Percentiles rank a stretch among this genome's conserved stretches.
Conservation (phyloP, 257 asterid genomes). For the Nicotiana undulata region DNA sequence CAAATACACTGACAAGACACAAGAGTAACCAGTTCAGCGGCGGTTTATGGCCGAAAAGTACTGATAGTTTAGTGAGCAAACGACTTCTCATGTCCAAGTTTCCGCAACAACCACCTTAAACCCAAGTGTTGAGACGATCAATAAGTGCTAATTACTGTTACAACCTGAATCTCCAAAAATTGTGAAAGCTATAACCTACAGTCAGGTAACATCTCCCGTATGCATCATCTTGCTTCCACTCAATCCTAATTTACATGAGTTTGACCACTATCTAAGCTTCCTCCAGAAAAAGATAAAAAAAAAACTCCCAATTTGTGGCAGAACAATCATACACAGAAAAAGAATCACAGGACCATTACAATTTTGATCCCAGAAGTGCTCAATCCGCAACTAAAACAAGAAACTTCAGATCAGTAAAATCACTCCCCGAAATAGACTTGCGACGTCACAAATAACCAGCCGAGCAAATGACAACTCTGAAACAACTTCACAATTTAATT, state of each 20-base stretch:
- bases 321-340: neutral
- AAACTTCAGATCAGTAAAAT: conserved; percentile 26
- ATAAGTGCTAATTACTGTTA: conserved; percentile 24
- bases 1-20: conserved; percentile 50
- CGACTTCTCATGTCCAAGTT: conserved; percentile 81
- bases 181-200: conserved; percentile 26
- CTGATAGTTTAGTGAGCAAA: conserved; percentile 53
- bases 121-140: conserved; percentile 11
- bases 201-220: conserved; percentile 29
- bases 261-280: conserved; percentile 17
- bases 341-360: neutral
- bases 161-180: conserved; percentile 30
- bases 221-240: conserved; percentile 26
- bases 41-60: conserved; percentile 57
- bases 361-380: neutral
- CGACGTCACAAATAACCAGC: conserved; percentile 13
- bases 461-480: conserved; percentile 11
- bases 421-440: conserved; percentile 3
- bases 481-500: conserved; percentile 9
- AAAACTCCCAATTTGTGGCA: neutral
- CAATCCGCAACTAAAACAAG: conserved; percentile 10
- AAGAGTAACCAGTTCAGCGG: conserved; percentile 67
- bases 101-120: conserved; percentile 19
- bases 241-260: conserved; percentile 30
- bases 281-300: neutral